Evolutionary conservation across 345 rosid species (phyloP), one percentile per base, ranked within the genome.

Genomic region (Rhodomyrtus tomentosa): DNA sequence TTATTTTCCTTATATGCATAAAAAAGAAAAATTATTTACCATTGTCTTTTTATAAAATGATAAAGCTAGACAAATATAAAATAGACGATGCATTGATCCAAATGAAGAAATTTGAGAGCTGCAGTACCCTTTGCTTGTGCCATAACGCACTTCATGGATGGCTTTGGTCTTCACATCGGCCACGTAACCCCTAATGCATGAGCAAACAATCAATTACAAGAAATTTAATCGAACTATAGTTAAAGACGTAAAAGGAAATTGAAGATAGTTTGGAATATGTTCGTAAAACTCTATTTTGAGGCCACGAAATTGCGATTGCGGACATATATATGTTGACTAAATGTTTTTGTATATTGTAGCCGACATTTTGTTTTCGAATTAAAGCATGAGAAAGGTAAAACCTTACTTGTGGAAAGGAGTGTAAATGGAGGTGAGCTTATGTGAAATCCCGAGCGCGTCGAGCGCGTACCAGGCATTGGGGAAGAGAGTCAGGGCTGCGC

Each of bases 401-500:
- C 15, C n/a, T 55, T 52, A 86, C 90, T 68, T 83, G 32, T 24
- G 25, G 16, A 15, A 4, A 50, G 88, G 85, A 32, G 50, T 24
- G 55, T 88, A 88, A 24, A 87, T n/a, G 73, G 88, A 7, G 62
- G 56, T 62, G 62, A 92, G 94, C 85, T 87, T 88, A 80, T 86
- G 88, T 22, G 90, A 72, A 73, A 90, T 87, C 5, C 92, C 91
- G 54, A 90, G 92, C 4, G 86, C 90, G 50, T 92, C 89, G 24
- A 92, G 92, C 16, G 92, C 92, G 3, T 84, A 83, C 91, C 91
- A 90, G 5, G 88, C 92, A 22, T 90, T 90, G 5, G 92, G 88
- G 54, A 50, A 80, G n/a, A 90, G 87, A n/a, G 36, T 55, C n/a
- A 92, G 36, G 32, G 89, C 90, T 1, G 92, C 81, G 2, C 91